Evolutionary conservation across 2,329 filamentous ascomycete species (phyloP), one percentile per base, ranked within the genome.

Genomic region (Penicillium verrucosum): DNA sequence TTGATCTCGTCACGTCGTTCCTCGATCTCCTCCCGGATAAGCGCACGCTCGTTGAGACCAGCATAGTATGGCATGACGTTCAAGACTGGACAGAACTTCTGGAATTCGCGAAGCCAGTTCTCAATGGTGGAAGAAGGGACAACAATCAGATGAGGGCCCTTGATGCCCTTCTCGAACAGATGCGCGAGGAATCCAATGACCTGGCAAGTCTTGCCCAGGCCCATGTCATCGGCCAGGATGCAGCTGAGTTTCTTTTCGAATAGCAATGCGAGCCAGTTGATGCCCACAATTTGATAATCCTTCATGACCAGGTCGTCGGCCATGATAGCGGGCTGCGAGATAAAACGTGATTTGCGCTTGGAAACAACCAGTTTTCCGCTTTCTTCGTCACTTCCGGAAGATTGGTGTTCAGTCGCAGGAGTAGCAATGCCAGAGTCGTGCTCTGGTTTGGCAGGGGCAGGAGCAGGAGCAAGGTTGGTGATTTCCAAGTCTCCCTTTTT

Each of bases 191-290:
- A 91, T 0, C 91, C 87, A 64, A 99, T 96, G 60, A 97, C 91
- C 69, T 99, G 93, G 66, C 92, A 97, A 0, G 94, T 99, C 80
- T 99, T 99, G 44, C 94, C 94, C 40, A 93, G 79, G 44, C 80
- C 94, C 94, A 99, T 99, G 70, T 99, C 94, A 70, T 99, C 94
- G 1, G 94, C 94, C 18, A 99, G 80, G 55, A 99, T 97, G 60
- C 92, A 93, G 44, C 90, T 93, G 50, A 95, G 83, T 29, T 86
- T 82, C 56, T 89, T 86, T 51, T 87, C 82, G 76, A 91, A 96
- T 14, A 99, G 81, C 44, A 97, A 77, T 54, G 87, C 86, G 68
- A 99, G 83, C 94, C 94, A 99, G 70, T 97, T 97, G 50, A 99
- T 82, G 4, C 94, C 94, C 30, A 96, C 91, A 21, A 97, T 78